Conservation (phyloP, 352 stramenopile species). For the Thraustotheca clavata region DNA sequence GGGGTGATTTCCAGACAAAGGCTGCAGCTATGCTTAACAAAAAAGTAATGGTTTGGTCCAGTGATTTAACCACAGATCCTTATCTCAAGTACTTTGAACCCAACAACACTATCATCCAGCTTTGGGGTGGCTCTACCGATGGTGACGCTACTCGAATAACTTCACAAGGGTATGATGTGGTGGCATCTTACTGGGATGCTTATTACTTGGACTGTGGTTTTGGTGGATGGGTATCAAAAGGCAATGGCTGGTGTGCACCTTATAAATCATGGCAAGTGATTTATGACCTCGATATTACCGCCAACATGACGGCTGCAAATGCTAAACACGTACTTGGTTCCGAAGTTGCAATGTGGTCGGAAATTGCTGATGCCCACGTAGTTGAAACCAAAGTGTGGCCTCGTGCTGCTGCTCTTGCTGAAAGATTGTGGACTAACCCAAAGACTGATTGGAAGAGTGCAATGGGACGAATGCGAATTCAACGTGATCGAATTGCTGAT, state of each 20-base stretch:
- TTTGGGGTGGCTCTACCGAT: slow-evolving; percentile 4
- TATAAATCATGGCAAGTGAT: slow-evolving; percentile 19
- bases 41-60: slow-evolving; percentile 20
- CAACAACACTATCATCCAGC: slow-evolving; percentile 8
- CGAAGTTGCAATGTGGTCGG: slow-evolving; percentile 16
- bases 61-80: slow-evolving; percentile 7
- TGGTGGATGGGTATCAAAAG: slow-evolving; percentile 18
- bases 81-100: slow-evolving; percentile 10
- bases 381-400: slow-evolving; percentile 18
- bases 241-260: slow-evolving; percentile 20
- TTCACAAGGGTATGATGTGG: neutral
- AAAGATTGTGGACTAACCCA: slow-evolving; percentile 14
- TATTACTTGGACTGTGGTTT: slow-evolving; percentile 19
- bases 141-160: neutral
- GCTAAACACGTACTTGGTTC: slow-evolving; percentile 12
- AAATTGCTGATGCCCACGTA: slow-evolving; percentile 9
- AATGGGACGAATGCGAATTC: neutral
- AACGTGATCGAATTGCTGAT: slow-evolving; percentile 3
- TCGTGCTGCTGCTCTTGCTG: slow-evolving; percentile 3
- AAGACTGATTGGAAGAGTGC: slow-evolving; percentile 11
- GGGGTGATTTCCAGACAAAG: slow-evolving; percentile 15
- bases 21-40: neutral
- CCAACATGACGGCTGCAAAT: neutral
- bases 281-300: slow-evolving; percentile 14
- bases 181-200: slow-evolving; percentile 14